Evolutionary conservation across 2,329 filamentous ascomycete species (phyloP).

Genomic region (Dactylonectria estremocensis): DNA sequence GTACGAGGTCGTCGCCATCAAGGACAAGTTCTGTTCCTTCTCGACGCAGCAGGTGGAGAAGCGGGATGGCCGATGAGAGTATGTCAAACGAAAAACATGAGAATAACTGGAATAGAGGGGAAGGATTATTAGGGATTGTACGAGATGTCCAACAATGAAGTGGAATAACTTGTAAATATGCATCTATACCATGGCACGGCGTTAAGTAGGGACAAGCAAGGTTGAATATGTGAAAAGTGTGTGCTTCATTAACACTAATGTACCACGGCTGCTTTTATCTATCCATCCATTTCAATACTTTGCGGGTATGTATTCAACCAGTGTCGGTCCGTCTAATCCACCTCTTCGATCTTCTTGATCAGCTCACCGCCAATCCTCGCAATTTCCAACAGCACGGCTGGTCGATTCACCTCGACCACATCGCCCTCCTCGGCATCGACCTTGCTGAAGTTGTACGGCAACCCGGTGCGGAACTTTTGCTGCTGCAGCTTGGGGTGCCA

Average conservation of each 20-base stretch:
- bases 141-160: slow-evolving; percentile 37
- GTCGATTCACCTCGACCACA: slow-evolving; percentile 76
- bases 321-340: slow-evolving; percentile 35
- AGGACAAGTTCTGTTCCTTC: slow-evolving; percentile 93
- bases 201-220: slow-evolving; percentile 47
- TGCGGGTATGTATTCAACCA: slow-evolving; percentile 33
- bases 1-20: slow-evolving; percentile 97
- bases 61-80: slow-evolving; percentile 58
- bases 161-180: slow-evolving; percentile 48
- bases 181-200: slow-evolving; percentile 60
- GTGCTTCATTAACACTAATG: slow-evolving; percentile 9
- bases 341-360: slow-evolving; percentile 75
- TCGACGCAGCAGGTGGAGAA: slow-evolving; percentile 76
- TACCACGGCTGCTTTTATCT: slow-evolving; percentile 12
- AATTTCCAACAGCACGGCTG: slow-evolving; percentile 81
- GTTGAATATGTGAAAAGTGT: slow-evolving; percentile 44
- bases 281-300: slow-evolving; percentile 5
- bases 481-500: slow-evolving; percentile 70
- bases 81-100: slow-evolving; percentile 6
- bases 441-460: slow-evolving; percentile 72
- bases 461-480: slow-evolving; percentile 78
- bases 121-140: slow-evolving; percentile 35
- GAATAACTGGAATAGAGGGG: slow-evolving; percentile 32
- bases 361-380: slow-evolving; percentile 77
- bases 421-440: slow-evolving; percentile 52